These are phyloP conservation scores for Saccharomyces uvarum DNA, from an alignment of 1,139 yeast species.

Conservation along the genomic window DNA sequence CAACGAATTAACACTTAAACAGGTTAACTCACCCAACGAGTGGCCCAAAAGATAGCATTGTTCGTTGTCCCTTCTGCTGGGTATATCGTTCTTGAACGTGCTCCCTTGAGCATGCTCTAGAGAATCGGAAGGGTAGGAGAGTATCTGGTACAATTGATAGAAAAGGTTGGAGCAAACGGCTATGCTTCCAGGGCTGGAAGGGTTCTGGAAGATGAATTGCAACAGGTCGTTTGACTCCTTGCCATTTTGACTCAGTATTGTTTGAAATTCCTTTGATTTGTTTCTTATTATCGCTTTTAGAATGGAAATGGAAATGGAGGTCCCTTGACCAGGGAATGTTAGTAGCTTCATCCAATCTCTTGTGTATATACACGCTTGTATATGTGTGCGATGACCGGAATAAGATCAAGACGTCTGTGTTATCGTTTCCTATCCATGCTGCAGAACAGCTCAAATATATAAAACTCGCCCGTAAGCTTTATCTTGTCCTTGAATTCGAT, in stretches of 20 bases:
- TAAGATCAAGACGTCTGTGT: background rate
- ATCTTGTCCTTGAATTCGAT: background rate
- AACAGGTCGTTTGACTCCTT: slow-evolving; percentile 18
- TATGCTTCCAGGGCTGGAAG: slow-evolving; percentile 28
- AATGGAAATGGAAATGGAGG: slow-evolving; percentile 24
- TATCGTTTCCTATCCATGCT: background rate
- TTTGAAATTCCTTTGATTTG: slow-evolving; percentile 19
- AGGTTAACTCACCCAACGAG: slow-evolving; percentile 51
- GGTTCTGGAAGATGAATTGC: slow-evolving; percentile 19
- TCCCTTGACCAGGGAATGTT: slow-evolving; percentile 34
- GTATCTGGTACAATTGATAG: slow-evolving; percentile 20
- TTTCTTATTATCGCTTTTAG: slow-evolving; percentile 21
- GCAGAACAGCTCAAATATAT: background rate
- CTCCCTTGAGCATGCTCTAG: slow-evolving; percentile 1
- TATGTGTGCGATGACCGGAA: background rate
- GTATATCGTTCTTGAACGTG: background rate
- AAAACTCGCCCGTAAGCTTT: background rate
- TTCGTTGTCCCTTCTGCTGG: slow-evolving; percentile 4
- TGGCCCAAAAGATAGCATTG: slow-evolving; percentile 40
- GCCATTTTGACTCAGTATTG: slow-evolving; percentile 15
- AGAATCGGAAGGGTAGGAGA: slow-evolving; percentile 1
- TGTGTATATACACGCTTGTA: background rate
- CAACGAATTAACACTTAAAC: slow-evolving; percentile 36
- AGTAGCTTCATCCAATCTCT: slow-evolving; percentile 17
- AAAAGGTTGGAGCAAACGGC: slow-evolving; percentile 28